Evolutionary conservation across 2,329 filamentous ascomycete species (phyloP).

Genomic region (Penicillium aurantiogriseum): DNA sequence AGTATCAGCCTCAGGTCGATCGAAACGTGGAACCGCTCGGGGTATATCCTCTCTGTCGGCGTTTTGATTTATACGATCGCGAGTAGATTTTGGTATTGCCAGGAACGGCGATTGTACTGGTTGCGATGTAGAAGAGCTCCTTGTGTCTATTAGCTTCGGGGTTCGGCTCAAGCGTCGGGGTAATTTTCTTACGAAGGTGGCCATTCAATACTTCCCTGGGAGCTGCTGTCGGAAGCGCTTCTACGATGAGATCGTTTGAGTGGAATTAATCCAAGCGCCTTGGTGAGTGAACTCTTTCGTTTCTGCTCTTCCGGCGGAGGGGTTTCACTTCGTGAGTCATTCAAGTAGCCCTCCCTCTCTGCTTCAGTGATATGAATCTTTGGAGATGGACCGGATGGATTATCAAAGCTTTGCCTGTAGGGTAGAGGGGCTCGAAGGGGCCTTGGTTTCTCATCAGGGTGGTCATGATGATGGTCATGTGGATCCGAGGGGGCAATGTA

Average conservation of each 20-base stretch:
- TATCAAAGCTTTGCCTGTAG: constrained; percentile 27
- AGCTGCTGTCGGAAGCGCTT: constrained; percentile 17
- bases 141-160: background rate
- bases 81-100: constrained; percentile 23
- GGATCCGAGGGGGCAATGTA: constrained; percentile 14
- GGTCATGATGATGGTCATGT: constrained; percentile 1
- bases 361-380: constrained; percentile 33
- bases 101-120: constrained; percentile 26
- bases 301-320: constrained; percentile 11
- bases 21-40: constrained; percentile 30
- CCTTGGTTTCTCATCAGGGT: constrained; percentile 4
- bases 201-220: constrained; percentile 17
- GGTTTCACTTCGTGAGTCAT: constrained; percentile 15
- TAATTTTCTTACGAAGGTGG: constrained; percentile 17
- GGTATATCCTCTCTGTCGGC: constrained; percentile 26
- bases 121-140: constrained; percentile 17
- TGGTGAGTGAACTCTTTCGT: constrained; percentile 10
- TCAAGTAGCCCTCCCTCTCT: constrained; percentile 22
- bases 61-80: constrained; percentile 26
- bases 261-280: constrained; percentile 11
- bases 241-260: constrained; percentile 11
- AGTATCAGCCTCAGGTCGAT: constrained; percentile 33
- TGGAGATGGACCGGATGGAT: constrained; percentile 20
- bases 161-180: background rate
- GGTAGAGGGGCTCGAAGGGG: constrained; percentile 21